These are phyloP conservation scores for Gryganskiella cystojenkinii DNA, from an alignment of 192 early-diverging fungal genomes.

Conservation along the genomic window DNA sequence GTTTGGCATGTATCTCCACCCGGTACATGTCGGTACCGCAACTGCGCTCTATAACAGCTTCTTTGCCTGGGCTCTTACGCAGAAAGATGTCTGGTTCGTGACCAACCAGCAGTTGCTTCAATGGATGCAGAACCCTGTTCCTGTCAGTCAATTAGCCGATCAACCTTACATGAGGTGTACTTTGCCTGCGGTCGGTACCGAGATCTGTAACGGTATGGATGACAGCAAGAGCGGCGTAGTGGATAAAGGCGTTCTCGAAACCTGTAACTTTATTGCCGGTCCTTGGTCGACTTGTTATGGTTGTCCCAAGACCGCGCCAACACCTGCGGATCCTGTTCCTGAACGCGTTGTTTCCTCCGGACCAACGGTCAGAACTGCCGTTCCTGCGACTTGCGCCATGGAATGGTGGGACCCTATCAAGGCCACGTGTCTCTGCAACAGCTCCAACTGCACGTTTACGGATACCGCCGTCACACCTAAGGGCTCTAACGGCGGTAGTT, in stretches of 20 bases:
- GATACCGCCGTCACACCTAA: slow-evolving; percentile 48
- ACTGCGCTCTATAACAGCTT: slow-evolving; percentile 56
- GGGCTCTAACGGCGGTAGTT: no score
- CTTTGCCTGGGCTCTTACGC: slow-evolving; percentile 60
- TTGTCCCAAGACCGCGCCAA: slow-evolving; percentile 58
- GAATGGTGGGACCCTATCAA: slow-evolving; percentile 78
- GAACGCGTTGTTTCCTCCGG: slow-evolving; percentile 28
- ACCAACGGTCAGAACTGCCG: slow-evolving; percentile 49
- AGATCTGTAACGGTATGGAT: slow-evolving; percentile 80
- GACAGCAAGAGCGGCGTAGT: slow-evolving; percentile 42
- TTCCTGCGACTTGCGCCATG: slow-evolving; percentile 73
- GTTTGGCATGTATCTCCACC: slow-evolving; percentile 59
- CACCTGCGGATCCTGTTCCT: slow-evolving; percentile 56
- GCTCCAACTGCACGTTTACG: slow-evolving; percentile 64
- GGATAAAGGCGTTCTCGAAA: slow-evolving; percentile 48
- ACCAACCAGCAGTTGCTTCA: slow-evolving; percentile 74
- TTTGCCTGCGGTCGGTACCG: slow-evolving; percentile 64
- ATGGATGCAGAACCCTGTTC: slow-evolving; percentile 86
- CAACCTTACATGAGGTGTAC: slow-evolving; percentile 76
- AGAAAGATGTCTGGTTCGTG: slow-evolving; percentile 79
- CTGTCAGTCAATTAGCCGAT: slow-evolving; percentile 66
- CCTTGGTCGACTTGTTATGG: slow-evolving; percentile 66
- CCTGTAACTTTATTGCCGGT: slow-evolving; percentile 61
- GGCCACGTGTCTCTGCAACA: slow-evolving; percentile 69
- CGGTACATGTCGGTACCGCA: slow-evolving; percentile 55